These are phyloP conservation scores for Lodderomyces metapsilosis DNA, from an alignment of 1,139 yeast genomes.

Conservation along the genomic window DNA sequence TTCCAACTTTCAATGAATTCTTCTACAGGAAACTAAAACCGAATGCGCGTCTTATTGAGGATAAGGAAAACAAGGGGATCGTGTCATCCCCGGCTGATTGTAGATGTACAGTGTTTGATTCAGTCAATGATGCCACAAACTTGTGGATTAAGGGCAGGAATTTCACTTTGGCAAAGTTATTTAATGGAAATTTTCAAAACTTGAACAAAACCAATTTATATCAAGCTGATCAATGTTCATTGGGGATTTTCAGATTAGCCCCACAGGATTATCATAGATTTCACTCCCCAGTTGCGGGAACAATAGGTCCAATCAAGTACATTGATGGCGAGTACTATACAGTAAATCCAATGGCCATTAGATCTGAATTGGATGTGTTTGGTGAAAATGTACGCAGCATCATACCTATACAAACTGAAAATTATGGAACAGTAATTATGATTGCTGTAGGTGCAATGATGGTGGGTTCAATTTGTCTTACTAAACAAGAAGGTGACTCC, in stretches of 20 bases:
- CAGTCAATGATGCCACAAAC: conserved; percentile 62
- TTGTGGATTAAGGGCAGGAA: conserved; percentile 90
- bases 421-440: conserved; percentile 75
- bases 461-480: conserved; percentile 88
- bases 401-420: conserved; percentile 69
- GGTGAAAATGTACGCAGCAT: conserved; percentile 86
- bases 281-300: conserved; percentile 83
- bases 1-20: conserved; percentile 80
- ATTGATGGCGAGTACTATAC: conserved; percentile 93
- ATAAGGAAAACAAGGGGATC: conserved; percentile 43
- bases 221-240: conserved; percentile 47
- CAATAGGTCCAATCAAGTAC: conserved; percentile 58
- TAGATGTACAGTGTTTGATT: conserved; percentile 69
- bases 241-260: conserved; percentile 84
- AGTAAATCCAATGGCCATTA: conserved; percentile 94
- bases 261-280: conserved; percentile 97
- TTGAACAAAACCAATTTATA: conserved; percentile 28
- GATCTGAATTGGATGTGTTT: conserved; percentile 85
- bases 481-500: conserved; percentile 59
- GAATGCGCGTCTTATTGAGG: conserved; percentile 69
- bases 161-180: conserved; percentile 66
- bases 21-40: conserved; percentile 78
- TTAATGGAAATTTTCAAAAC: conserved; percentile 54
- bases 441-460: conserved; percentile 97
- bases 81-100: conserved; percentile 88